Evolutionary conservation across 805 yeast genomes (phyloP).

Genomic region (Ogataea ramenticola): DNA sequence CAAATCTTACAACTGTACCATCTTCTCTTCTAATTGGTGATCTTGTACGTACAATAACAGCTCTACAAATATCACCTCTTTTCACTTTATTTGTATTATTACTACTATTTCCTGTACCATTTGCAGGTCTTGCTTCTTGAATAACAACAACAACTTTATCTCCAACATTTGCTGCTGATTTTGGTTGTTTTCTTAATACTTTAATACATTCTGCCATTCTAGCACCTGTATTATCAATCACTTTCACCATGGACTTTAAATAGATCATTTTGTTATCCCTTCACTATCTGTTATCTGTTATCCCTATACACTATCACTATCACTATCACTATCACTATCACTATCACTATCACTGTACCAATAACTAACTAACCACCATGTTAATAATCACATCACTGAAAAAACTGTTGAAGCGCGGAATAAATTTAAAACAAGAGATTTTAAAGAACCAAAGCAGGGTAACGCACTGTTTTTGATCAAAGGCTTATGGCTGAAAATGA

Average conservation of each 20-base stretch:
- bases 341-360: too few relatives aligned
- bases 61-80: constrained; percentile 93
- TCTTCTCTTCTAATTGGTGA: constrained; percentile 66
- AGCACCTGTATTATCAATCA: constrained; percentile 92
- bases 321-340: too few relatives aligned
- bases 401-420: too few relatives aligned
- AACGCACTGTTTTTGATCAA: too few relatives aligned
- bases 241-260: constrained; percentile 80
- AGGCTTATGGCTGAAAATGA: too few relatives aligned
- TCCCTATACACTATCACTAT: too few relatives aligned
- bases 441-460: too few relatives aligned
- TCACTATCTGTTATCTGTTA: not conserved
- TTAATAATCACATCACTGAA: too few relatives aligned
- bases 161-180: constrained; percentile 76
- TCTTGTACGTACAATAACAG: constrained; percentile 90
- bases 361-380: too few relatives aligned
- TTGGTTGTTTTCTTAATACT: constrained; percentile 83
- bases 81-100: constrained; percentile 74
- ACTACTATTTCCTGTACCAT: constrained; percentile 44
- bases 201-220: constrained; percentile 93
- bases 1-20: constrained; percentile 81
- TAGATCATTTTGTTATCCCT: constrained; percentile 54
- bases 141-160: constrained; percentile 93
- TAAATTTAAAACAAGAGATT: too few relatives aligned
- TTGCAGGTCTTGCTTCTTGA: constrained; percentile 71